Conservation (phyloP, 768 basidiomycete species). For the Dioszegia aurantiaca region DNA sequence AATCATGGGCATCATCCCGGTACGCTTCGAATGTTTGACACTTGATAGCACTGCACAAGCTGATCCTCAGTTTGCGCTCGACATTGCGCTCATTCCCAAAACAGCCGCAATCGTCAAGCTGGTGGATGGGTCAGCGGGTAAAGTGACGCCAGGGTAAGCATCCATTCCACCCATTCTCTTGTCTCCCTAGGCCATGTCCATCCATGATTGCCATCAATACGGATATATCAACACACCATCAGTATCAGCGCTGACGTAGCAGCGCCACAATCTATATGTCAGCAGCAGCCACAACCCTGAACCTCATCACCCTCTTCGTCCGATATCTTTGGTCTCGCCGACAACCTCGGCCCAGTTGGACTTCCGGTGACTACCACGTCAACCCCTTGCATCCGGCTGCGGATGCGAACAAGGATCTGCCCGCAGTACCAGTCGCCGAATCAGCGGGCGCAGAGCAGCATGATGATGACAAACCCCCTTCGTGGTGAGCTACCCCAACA, state of each 20-base stretch:
- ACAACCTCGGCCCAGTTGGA: constrained; percentile 37
- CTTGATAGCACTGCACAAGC: too few relatives aligned
- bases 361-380: constrained; percentile 20
- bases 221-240: too few relatives aligned
- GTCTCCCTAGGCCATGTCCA: not conserved
- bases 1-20: constrained; percentile 30
- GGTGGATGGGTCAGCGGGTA: constrained; percentile 6
- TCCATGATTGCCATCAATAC: too few relatives aligned
- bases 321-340: constrained; percentile 19
- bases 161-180: not conserved
- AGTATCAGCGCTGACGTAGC: not conserved
- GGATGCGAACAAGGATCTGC: not conserved
- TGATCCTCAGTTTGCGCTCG: constrained; percentile 16
- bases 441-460: too few relatives aligned
- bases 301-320: constrained; percentile 21
- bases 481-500: constrained; percentile 23
- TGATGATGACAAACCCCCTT: constrained; percentile 24
- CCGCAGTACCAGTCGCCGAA: not conserved
- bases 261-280: constrained; percentile 36
- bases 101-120: constrained; percentile 5
- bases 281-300: constrained; percentile 29
- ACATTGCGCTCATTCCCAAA: constrained; percentile 14
- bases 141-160: constrained; percentile 25
- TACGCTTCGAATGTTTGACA: too few relatives aligned
- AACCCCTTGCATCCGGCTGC: constrained; percentile 6